These are phyloP conservation scores for Xylariaceae sp. DNA, from an alignment of 2,329 filamentous ascomycete genomes.

Conservation along the genomic window DNA sequence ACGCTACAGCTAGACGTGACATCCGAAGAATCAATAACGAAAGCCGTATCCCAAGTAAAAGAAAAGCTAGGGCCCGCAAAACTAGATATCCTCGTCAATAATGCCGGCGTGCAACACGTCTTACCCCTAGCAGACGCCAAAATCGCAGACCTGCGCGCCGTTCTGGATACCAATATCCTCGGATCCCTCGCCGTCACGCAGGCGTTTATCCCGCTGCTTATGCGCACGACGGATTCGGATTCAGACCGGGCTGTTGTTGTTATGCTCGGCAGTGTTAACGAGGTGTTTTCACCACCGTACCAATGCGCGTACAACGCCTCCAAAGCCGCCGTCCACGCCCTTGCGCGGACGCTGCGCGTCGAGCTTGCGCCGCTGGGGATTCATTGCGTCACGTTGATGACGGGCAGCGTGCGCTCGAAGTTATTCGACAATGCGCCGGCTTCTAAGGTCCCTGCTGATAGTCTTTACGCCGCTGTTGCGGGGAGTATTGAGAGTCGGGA, in stretches of 20 bases:
- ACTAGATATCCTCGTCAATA: conserved; percentile 31
- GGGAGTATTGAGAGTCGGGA: conserved; percentile 27
- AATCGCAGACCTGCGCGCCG: conserved; percentile 18
- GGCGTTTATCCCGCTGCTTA: conserved; percentile 32
- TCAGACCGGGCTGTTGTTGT: too few relatives aligned
- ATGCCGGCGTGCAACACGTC: conserved; percentile 25
- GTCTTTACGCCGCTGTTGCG: conserved; percentile 28
- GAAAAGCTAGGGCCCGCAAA: conserved; percentile 6
- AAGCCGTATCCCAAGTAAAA: conserved; percentile 13
- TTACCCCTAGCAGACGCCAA: conserved; percentile 26
- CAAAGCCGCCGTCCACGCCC: conserved; percentile 30
- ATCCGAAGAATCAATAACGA: conserved; percentile 26
- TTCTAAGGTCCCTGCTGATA: conserved; percentile 27
- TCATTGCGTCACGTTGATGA: conserved; percentile 30
- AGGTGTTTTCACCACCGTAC: conserved; percentile 31
- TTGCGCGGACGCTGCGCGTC: conserved; percentile 27
- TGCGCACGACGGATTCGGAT: conserved; percentile 7
- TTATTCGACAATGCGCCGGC: conserved; percentile 28
- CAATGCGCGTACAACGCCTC: conserved; percentile 32
- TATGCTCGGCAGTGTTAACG: conserved; percentile 31
- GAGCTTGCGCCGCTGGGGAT: conserved; percentile 35
- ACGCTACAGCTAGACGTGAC: conserved; percentile 32
- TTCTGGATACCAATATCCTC: conserved; percentile 31
- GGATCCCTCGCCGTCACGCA: conserved; percentile 33
- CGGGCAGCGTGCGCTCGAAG: conserved; percentile 31